Conservation (phyloP, 768 basidiomycete species). For the Myochromella boudieri region DNA sequence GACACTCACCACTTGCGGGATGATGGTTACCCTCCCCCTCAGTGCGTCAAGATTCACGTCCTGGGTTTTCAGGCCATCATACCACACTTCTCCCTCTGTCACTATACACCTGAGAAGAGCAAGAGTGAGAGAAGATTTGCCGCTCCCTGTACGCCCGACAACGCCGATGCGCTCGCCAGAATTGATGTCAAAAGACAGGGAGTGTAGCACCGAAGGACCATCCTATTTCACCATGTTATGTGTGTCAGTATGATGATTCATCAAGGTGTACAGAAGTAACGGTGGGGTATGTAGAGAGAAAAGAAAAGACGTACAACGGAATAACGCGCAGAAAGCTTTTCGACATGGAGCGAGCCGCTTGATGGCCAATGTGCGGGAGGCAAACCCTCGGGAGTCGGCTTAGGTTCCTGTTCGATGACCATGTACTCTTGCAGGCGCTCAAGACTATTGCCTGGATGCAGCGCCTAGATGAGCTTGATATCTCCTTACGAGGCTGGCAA, state of each 20-base stretch:
- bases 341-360: slow-evolving; percentile 7
- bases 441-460: slow-evolving; percentile 24
- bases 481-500: neutral
- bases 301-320: slow-evolving; percentile 27
- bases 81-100: slow-evolving; percentile 53
- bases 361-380: slow-evolving; percentile 69
- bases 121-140: slow-evolving; percentile 52
- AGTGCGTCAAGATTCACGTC: slow-evolving; percentile 53
- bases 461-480: no score
- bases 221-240: no score
- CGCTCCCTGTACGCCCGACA: slow-evolving; percentile 18
- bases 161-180: slow-evolving; percentile 58
- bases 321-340: slow-evolving; percentile 43
- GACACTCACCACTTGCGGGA: slow-evolving; percentile 42
- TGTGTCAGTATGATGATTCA: no score
- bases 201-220: slow-evolving; percentile 22
- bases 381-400: slow-evolving; percentile 30
- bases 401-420: slow-evolving; percentile 55
- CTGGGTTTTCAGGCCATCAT: slow-evolving; percentile 49
- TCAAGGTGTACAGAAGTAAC: neutral
- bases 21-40: slow-evolving; percentile 57
- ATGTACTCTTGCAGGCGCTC: slow-evolving; percentile 73
- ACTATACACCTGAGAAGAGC: slow-evolving; percentile 55
- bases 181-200: slow-evolving; percentile 46
- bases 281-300: neutral